A percentile compares a stretch with the other conserved stretches of the same genome.
Conservation (phyloP, 176 grass and related monocot species). For the Rhynchospora tenuis region DNA sequence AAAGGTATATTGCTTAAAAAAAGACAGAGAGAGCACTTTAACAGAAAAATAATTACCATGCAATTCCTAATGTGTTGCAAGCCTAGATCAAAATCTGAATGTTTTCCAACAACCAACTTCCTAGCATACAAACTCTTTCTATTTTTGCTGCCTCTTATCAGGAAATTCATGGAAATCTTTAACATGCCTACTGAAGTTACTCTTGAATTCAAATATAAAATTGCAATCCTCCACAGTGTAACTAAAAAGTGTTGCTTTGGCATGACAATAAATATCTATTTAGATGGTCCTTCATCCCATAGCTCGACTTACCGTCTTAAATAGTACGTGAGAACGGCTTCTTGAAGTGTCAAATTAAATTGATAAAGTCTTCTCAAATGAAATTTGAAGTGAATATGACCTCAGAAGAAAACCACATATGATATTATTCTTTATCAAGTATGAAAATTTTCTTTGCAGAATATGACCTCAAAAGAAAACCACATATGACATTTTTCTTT, state of each 20-base stretch:
- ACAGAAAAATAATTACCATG: slow-evolving; percentile 43
- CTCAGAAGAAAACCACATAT: slow-evolving; percentile 7
- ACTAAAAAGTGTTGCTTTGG: slow-evolving; percentile 49
- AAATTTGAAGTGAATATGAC: not conserved
- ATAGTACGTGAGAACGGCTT: slow-evolving; percentile 49
- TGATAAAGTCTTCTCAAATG: not conserved
- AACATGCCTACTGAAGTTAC: slow-evolving; percentile 65
- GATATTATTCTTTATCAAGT: too few relatives aligned
- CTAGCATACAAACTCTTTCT: slow-evolving; percentile 43
- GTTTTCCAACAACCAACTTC: slow-evolving; percentile 52
- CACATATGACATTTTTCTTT: too few relatives aligned
- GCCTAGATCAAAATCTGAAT: slow-evolving; percentile 56
- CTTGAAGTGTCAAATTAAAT: slow-evolving; percentile 34
- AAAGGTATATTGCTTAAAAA: not conserved
- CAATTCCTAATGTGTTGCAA: slow-evolving; percentile 59
- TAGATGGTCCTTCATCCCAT: slow-evolving; percentile 70
- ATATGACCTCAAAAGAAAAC: too few relatives aligned
- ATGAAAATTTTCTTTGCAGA: too few relatives aligned
- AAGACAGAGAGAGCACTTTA: not conserved
- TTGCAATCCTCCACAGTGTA: slow-evolving; percentile 53
- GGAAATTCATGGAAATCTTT: slow-evolving; percentile 39
- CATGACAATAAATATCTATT: slow-evolving; percentile 56
- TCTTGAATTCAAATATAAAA: slow-evolving; percentile 44
- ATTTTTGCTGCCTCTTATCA: slow-evolving; percentile 22
- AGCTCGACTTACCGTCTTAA: slow-evolving; percentile 44